Conservation (phyloP, 805 yeast genomes). For the Metschnikowia lachancei region DNA sequence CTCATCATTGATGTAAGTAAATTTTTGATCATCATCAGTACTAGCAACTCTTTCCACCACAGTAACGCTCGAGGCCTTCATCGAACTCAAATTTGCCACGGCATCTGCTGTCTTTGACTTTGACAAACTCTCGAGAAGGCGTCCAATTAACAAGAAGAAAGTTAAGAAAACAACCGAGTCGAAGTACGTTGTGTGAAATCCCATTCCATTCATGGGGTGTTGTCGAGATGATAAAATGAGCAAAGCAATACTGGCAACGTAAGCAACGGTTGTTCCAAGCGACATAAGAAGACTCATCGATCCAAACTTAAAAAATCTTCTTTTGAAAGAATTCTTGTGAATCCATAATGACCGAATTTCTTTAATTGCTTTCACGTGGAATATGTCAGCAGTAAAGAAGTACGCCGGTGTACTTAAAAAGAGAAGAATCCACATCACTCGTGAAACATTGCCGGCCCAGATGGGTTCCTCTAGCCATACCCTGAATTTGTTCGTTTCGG, state of each 20-base stretch:
- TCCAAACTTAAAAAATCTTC: constrained; percentile 65
- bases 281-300: constrained; percentile 75
- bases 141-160: constrained; percentile 67
- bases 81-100: constrained; percentile 48
- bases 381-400: constrained; percentile 70
- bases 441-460: constrained; percentile 59
- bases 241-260: constrained; percentile 62
- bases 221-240: constrained; percentile 45
- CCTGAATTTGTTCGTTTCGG: constrained; percentile 40
- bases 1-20: constrained; percentile 25
- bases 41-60: constrained; percentile 32
- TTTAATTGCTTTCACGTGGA: constrained; percentile 62
- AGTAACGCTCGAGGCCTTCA: constrained; percentile 51
- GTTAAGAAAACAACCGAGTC: constrained; percentile 78
- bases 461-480: constrained; percentile 59
- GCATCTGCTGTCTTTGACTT: constrained; percentile 68
- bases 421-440: constrained; percentile 65
- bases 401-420: constrained; percentile 69
- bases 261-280: constrained; percentile 70
- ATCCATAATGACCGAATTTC: constrained; percentile 60
- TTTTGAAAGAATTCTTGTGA: constrained; percentile 50
- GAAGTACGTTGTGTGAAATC: constrained; percentile 64
- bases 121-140: constrained; percentile 63
- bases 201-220: constrained; percentile 25
- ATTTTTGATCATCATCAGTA: constrained; percentile 14